Conservation (phyloP, 257 asterid genomes). For the Asclepias syriaca region DNA sequence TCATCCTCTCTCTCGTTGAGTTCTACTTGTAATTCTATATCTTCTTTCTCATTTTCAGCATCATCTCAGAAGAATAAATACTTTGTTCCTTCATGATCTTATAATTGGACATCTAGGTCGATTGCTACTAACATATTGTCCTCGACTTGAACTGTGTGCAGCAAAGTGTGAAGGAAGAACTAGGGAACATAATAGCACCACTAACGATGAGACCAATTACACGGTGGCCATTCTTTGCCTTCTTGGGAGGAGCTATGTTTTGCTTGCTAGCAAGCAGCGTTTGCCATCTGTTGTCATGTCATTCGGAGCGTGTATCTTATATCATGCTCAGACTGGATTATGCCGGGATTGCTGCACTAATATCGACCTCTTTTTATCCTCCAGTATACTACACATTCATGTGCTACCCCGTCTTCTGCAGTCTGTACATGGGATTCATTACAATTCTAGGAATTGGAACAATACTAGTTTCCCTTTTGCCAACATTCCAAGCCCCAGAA, state of each 20-base stretch:
- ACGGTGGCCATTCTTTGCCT: slow-evolving; percentile 95
- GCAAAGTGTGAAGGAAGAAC: slow-evolving; percentile 67
- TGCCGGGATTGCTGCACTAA: slow-evolving; percentile 84
- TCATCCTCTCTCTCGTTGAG: background rate
- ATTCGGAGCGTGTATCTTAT: slow-evolving; percentile 75
- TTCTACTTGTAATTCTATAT: background rate
- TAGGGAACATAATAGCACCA: slow-evolving; percentile 76
- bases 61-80: background rate
- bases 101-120: background rate
- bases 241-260: slow-evolving; percentile 96
- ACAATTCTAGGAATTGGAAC: slow-evolving; percentile 69
- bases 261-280: slow-evolving; percentile 87
- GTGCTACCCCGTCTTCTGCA: slow-evolving; percentile 87
- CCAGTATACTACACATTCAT: slow-evolving; percentile 90
- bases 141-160: slow-evolving; percentile 29
- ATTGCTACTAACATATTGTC: slow-evolving; percentile 12
- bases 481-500: slow-evolving; percentile 77
- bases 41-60: background rate
- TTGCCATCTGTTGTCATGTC: slow-evolving; percentile 88
- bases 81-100: background rate
- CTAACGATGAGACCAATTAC: slow-evolving; percentile 69
- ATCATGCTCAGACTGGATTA: slow-evolving; percentile 86
- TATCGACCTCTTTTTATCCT: slow-evolving; percentile 93
- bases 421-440: slow-evolving; percentile 79
- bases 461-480: slow-evolving; percentile 66